A percentile compares a stretch with the other conserved stretches of the same genome.
Conservation (phyloP, 2,329 filamentous ascomycete genomes). For the Ophiosphaerella korrae region DNA sequence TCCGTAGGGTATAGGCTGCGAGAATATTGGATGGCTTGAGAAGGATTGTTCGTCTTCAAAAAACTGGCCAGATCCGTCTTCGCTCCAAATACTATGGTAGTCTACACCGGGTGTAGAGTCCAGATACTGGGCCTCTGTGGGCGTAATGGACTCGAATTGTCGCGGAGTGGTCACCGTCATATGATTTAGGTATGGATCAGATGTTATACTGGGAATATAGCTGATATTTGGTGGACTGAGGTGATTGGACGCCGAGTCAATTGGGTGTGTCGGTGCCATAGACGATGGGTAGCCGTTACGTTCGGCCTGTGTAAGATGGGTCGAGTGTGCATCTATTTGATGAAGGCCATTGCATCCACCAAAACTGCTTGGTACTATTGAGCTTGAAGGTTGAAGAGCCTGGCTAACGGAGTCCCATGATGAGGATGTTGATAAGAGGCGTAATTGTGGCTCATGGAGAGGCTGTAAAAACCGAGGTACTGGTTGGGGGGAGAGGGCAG, state of each 20-base stretch:
- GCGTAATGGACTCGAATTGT: too few species aligned
- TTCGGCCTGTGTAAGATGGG: too few species aligned
- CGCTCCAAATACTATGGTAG: neutral
- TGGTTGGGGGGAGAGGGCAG: conserved; percentile 2
- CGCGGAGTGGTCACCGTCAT: too few species aligned
- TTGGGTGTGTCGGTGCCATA: too few species aligned
- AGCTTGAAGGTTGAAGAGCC: neutral
- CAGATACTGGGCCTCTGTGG: too few species aligned
- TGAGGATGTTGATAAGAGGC: conserved; percentile 19
- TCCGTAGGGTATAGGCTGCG: neutral
- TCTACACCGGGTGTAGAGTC: neutral
- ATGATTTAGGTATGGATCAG: too few species aligned
- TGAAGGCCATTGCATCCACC: neutral
- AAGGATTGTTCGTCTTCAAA: neutral
- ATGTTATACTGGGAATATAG: too few species aligned
- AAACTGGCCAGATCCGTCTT: neutral
- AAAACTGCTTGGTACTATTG: neutral
- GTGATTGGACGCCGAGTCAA: too few species aligned
- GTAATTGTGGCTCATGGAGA: conserved; percentile 27
- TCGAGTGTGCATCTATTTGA: too few species aligned
- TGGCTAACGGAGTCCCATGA: conserved; percentile 14
- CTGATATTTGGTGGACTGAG: too few species aligned
- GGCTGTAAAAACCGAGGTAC: conserved; percentile 32
- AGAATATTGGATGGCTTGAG: neutral
- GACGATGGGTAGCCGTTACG: too few species aligned